phyloP scores from a whole-genome alignment of 257 asterid species.

The Euphrasia confusa region DNA sequence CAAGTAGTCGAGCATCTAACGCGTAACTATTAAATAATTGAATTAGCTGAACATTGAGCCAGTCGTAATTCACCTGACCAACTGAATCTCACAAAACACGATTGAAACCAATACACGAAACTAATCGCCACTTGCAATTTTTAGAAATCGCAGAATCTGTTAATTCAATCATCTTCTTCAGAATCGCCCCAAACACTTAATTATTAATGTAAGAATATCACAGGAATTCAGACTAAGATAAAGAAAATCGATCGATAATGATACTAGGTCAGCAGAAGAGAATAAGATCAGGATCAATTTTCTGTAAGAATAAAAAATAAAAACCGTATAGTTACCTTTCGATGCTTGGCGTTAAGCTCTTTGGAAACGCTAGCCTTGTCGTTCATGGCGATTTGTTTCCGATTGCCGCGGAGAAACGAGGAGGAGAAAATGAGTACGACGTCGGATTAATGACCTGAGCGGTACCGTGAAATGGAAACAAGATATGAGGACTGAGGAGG shows the following conservation, averaged over 20 bases:
- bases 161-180: conserved; percentile 5
- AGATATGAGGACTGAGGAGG: no score
- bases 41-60: neutral
- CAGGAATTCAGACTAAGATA: conserved; percentile 20
- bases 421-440: conserved; percentile 19
- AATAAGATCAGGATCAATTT: conserved; percentile 17
- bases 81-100: conserved; percentile 25
- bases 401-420: conserved; percentile 24
- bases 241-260: conserved; percentile 16
- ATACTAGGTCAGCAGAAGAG: neutral
- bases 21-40: neutral
- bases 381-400: conserved; percentile 52
- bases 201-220: neutral
- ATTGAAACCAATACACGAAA: neutral
- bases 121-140: conserved; percentile 4
- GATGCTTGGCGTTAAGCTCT: conserved; percentile 91
- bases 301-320: conserved; percentile 13
- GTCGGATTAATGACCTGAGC: conserved; percentile 27
- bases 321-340: conserved; percentile 51
- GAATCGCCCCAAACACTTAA: no score
- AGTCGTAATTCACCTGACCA: conserved; percentile 15
- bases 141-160: conserved; percentile 1
- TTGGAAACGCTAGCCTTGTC: conserved; percentile 92
- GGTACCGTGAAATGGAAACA: conserved; percentile 10
- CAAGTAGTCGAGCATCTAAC: conserved; percentile 8